These are phyloP conservation scores for Pichia inconspicua DNA, from an alignment of 1,139 yeast genomes.

Conservation along the genomic window DNA sequence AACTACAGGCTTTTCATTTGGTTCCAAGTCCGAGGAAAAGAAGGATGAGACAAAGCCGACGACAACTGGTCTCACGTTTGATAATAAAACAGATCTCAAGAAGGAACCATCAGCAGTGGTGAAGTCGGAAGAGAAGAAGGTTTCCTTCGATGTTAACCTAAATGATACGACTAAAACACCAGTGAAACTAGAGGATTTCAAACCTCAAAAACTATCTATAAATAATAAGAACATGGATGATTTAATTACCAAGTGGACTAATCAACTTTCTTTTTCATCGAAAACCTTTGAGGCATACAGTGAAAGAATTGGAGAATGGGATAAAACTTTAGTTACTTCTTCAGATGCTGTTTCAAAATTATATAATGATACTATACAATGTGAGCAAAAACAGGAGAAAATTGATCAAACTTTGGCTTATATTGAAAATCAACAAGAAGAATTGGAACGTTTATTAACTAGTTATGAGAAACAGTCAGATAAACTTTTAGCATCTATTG, in stretches of 20 bases:
- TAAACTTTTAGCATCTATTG: slow-evolving; percentile 23
- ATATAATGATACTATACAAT: slow-evolving; percentile 69
- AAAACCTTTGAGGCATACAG: slow-evolving; percentile 74
- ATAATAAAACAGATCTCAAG: background rate
- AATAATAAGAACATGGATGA: slow-evolving; percentile 92
- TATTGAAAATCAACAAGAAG: slow-evolving; percentile 89
- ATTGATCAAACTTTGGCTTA: slow-evolving; percentile 83
- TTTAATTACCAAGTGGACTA: slow-evolving; percentile 87
- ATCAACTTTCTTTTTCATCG: slow-evolving; percentile 67
- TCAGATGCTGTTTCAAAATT: slow-evolving; percentile 79
- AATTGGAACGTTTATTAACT: slow-evolving; percentile 72
- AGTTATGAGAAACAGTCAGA: slow-evolving; percentile 86
- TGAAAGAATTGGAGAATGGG: slow-evolving; percentile 74
- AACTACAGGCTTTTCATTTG: slow-evolving; percentile 8
- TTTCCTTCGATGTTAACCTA: slow-evolving; percentile 6
- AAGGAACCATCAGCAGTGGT: slow-evolving; percentile 12
- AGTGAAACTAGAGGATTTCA: slow-evolving; percentile 41
- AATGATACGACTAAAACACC: slow-evolving; percentile 7
- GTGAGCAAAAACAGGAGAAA: slow-evolving; percentile 77
- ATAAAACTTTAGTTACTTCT: slow-evolving; percentile 69
- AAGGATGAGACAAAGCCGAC: slow-evolving; percentile 13
- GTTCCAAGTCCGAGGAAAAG: slow-evolving; percentile 7
- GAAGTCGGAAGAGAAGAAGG: slow-evolving; percentile 17
- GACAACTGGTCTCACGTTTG: slow-evolving; percentile 17
- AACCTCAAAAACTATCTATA: slow-evolving; percentile 67